Evolutionary conservation across 2,329 filamentous ascomycete species (phyloP), one percentile per base, ranked within the genome.

Genomic region (Fusarium hainanense): DNA sequence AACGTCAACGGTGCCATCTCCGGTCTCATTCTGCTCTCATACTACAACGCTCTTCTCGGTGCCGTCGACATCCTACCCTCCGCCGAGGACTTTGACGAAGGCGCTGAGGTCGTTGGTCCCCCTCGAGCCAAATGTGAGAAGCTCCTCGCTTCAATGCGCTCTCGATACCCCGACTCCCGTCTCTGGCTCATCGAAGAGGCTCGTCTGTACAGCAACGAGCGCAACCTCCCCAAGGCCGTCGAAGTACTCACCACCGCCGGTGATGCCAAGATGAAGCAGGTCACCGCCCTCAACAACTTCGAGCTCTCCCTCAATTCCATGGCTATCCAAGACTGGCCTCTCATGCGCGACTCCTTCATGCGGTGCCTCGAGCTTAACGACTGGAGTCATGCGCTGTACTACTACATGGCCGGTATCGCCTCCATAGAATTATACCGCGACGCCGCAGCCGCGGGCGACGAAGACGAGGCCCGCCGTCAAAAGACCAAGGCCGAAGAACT

Each of bases 1-100:
- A 97, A 97, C 78, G 88, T 98, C 75, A 97, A 98, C 76, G 95
- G 94, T n/a, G 95, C 93, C 9, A 91, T 98, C 76, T 90, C 94
- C 0, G 93, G 91, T 0, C 85, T 98, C 42, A 87, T 93, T 27
- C 83, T 98, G 0, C 85, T 98, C 18, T 90, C 89, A 1, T 98
- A 94, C 79, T 97, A 98, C 81, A 97, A 97, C 76, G 92, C 91
- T 8, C 87, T 97, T 32, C 86, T 97, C 18, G 93, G 92, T 3
- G 91, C 93, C 71, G 93, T 93, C 66, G 96, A 99, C 77, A 98
- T 99, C 58, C 84, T 97, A 18, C 91, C 93, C 0, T 85, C 88
- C 21, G 68, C 73, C 16, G 80, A 84, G 3, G 87, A 90, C 69
- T 85, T 86, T 50, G 81, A 85, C 27, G 80, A 80, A 7, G 84